Conservation (phyloP, 2,329 filamentous ascomycete genomes). For the Ophiostoma pallidulum region DNA sequence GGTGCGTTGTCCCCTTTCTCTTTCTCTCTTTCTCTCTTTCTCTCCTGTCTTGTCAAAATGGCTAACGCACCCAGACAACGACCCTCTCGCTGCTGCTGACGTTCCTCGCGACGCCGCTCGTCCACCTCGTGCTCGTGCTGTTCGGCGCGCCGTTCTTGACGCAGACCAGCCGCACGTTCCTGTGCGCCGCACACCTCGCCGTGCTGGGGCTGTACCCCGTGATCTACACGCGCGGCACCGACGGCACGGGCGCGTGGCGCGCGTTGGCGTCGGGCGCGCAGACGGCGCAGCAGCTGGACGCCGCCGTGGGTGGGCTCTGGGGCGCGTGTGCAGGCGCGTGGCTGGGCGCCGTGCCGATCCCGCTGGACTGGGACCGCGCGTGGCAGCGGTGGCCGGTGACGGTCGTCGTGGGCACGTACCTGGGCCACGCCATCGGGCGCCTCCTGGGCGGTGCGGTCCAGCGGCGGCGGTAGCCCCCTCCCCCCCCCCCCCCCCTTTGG, state of each 20-base stretch:
- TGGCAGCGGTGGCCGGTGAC: conserved; percentile 99
- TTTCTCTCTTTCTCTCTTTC: conserved; percentile 4
- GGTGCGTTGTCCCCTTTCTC: conserved; percentile 29
- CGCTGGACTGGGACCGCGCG: conserved; percentile 95
- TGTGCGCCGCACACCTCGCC: conserved; percentile 73
- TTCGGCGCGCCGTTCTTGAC: conserved; percentile 87
- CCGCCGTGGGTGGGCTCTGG: conserved; percentile 72
- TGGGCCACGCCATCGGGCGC: conserved; percentile 66
- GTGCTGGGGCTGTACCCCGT: conserved; percentile 70
- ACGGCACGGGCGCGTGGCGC: conserved; percentile 56
- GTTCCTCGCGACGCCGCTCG: conserved; percentile 55
- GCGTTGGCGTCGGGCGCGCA: conserved; percentile 52
- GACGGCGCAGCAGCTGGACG: conserved; percentile 54
- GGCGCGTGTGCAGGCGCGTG: conserved; percentile 76
- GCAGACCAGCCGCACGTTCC: conserved; percentile 65
- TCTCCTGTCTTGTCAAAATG: conserved; percentile 8
- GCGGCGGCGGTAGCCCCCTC: conserved; percentile 35
- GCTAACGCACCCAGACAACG: conserved; percentile 27
- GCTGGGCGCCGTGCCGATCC: conserved; percentile 90
- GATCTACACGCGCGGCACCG: conserved; percentile 77
- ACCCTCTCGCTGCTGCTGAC: conserved; percentile 49
- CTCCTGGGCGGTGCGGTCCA: conserved; percentile 42
- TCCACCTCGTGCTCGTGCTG: conserved; percentile 62
- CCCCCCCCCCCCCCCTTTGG: no score
- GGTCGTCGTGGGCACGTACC: conserved; percentile 72